phyloP scores from a whole-genome alignment of 2,329 filamentous ascomycete genomes.

The Epichloe aotearoae region DNA sequence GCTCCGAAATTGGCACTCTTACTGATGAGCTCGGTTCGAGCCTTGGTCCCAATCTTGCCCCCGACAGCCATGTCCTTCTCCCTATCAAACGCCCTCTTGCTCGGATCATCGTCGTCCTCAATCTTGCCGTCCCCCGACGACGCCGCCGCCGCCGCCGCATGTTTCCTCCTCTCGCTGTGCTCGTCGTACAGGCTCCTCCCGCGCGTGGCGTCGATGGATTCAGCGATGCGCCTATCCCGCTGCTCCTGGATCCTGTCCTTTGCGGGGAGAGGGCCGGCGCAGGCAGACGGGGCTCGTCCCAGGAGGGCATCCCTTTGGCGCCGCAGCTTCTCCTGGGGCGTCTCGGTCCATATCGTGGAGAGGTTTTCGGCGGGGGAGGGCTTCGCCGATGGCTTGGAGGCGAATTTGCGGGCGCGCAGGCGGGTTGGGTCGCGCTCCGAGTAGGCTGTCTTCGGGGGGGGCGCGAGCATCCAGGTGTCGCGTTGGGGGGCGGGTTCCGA shows the following conservation, averaged over 20 bases:
- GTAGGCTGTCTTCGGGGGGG: constrained; percentile 38
- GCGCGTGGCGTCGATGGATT: constrained; percentile 39
- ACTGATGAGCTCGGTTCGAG: constrained; percentile 66
- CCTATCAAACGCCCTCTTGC: constrained; percentile 72
- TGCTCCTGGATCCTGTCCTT: constrained; percentile 40
- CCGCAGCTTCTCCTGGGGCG: constrained; percentile 73
- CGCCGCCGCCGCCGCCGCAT: constrained; percentile 15
- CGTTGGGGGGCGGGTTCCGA: constrained; percentile 41
- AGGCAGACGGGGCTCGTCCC: constrained; percentile 43
- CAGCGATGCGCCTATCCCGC: constrained; percentile 31
- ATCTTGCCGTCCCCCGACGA: constrained; percentile 35
- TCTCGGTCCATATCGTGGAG: constrained; percentile 78
- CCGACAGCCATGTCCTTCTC: constrained; percentile 87
- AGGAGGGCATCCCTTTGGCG: constrained; percentile 71
- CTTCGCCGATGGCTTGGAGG: constrained; percentile 38
- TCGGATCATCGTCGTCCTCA: constrained; percentile 76
- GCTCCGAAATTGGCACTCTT: constrained; percentile 71
- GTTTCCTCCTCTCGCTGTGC: constrained; percentile 27
- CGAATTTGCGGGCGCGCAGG: constrained; percentile 69
- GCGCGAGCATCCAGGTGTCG: constrained; percentile 76
- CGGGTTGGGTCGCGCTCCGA: constrained; percentile 70
- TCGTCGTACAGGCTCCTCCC: constrained; percentile 47
- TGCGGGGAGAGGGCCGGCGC: constrained; percentile 26
- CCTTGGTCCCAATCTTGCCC: constrained; percentile 54
- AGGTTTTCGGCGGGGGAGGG: constrained; percentile 23